Conservation (phyloP, 345 rosid species). For the Ricinus communis region DNA sequence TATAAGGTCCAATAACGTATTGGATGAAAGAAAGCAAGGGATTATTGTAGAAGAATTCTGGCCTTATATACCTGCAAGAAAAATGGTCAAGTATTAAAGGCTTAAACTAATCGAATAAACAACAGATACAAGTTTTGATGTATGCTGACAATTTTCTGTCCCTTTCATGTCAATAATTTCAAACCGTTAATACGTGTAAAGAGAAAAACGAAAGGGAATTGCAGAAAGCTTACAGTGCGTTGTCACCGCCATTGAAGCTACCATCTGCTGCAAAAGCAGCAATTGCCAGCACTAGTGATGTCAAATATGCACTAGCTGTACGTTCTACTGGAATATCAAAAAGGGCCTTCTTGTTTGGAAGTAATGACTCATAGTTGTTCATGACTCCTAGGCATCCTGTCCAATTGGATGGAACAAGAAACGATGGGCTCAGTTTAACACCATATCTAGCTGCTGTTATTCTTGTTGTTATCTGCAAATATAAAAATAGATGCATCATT, state of each 20-base stretch:
- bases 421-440: conserved; percentile 83
- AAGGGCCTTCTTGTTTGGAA: conserved; percentile 80
- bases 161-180: no score
- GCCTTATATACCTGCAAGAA: conserved; percentile 72
- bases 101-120: neutral
- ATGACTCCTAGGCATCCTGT: conserved; percentile 94
- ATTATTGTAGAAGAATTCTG: conserved; percentile 85
- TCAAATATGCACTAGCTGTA: conserved; percentile 83
- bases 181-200: no score
- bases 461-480: conserved; percentile 76
- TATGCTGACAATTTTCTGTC: no score
- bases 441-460: conserved; percentile 69
- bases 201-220: neutral
- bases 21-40: conserved; percentile 85
- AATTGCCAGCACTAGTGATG: conserved; percentile 69
- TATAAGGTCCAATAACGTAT: conserved; percentile 79
- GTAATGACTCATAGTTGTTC: conserved; percentile 86
- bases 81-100: neutral
- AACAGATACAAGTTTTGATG: neutral
- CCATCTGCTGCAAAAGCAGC: conserved; percentile 81
- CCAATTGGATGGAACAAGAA: conserved; percentile 92
- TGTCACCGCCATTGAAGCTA: conserved; percentile 88
- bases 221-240: conserved; percentile 68
- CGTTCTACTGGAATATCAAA: conserved; percentile 90
- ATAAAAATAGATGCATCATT: neutral